These are phyloP conservation scores for Eremothecium coryli DNA, from an alignment of 1,139 yeast genomes.

Conservation along the genomic window DNA sequence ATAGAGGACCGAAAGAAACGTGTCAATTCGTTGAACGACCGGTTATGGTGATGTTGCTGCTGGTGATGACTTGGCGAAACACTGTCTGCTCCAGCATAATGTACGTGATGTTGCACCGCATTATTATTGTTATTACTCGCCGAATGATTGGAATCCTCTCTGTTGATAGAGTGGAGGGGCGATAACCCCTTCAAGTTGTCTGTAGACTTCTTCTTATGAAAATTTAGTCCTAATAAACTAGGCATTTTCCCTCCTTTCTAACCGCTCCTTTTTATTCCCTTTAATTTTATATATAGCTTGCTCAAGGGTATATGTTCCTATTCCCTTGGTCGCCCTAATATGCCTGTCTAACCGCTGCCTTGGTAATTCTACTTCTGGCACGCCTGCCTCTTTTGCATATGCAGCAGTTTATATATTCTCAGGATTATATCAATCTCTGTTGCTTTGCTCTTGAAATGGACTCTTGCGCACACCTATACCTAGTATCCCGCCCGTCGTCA, in stretches of 20 bases:
- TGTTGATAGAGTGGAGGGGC: constrained; percentile 5
- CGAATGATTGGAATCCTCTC: constrained; percentile 1
- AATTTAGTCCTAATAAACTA: constrained; percentile 7
- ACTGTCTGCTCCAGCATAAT: neutral
- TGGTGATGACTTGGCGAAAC: constrained; percentile 6
- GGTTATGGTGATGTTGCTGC: constrained; percentile 14
- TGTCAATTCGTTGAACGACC: constrained; percentile 57
- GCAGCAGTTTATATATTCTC: no score
- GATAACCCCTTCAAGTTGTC: constrained; percentile 5
- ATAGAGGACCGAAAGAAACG: constrained; percentile 45
- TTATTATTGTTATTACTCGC: no score
- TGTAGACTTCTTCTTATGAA: constrained; percentile 8
- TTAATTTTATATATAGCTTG: neutral
- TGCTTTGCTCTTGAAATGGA: no score
- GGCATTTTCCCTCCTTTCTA: constrained; percentile 6
- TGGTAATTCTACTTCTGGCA: no score
- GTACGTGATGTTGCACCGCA: neutral
- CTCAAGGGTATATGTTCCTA: no score
- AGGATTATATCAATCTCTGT: no score
- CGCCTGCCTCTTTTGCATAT: no score
- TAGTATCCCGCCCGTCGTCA: no score
- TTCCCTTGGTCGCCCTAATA: no score
- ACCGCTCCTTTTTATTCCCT: no score
- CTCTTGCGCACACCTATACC: no score
- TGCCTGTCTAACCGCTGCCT: no score